These are phyloP conservation scores for Microcyclosporella mali DNA, from an alignment of 2,329 filamentous ascomycete genomes.

Conservation along the genomic window DNA sequence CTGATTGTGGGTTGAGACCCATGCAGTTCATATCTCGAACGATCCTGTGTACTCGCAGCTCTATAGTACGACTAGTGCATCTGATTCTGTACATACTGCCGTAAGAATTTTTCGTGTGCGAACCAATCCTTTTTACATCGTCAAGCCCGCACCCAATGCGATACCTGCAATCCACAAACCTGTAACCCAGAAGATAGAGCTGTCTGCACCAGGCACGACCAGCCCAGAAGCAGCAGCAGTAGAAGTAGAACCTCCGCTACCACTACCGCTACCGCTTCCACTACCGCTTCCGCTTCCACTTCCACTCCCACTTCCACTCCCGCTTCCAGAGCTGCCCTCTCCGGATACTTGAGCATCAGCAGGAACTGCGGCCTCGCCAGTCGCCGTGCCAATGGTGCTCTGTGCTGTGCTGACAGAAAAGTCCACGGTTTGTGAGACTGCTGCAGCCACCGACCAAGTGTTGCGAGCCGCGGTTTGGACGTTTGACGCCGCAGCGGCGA, in stretches of 20 bases:
- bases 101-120: too few species aligned
- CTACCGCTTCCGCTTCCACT: background rate
- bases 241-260: constrained; percentile 1
- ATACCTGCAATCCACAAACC: constrained; percentile 9
- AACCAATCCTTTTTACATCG: constrained; percentile 16
- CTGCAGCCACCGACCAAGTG: constrained; percentile 18
- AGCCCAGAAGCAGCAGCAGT: constrained; percentile 10
- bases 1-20: too few species aligned
- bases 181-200: constrained; percentile 8
- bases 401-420: constrained; percentile 19
- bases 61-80: too few species aligned
- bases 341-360: constrained; percentile 14
- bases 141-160: constrained; percentile 12
- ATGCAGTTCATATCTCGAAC: too few species aligned
- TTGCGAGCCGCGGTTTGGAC: constrained; percentile 17
- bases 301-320: constrained; percentile 3
- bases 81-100: too few species aligned
- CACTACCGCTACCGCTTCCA: background rate
- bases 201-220: constrained; percentile 10
- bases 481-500: constrained; percentile 22
- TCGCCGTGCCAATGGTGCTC: constrained; percentile 26
- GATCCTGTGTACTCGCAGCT: too few species aligned
- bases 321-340: background rate
- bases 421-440: constrained; percentile 11
- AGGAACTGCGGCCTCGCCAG: constrained; percentile 28